Base-by-base conservation (phyloP, 2,329 filamentous ascomycete species). In the Calcarisporium arbuscula region DNA sequence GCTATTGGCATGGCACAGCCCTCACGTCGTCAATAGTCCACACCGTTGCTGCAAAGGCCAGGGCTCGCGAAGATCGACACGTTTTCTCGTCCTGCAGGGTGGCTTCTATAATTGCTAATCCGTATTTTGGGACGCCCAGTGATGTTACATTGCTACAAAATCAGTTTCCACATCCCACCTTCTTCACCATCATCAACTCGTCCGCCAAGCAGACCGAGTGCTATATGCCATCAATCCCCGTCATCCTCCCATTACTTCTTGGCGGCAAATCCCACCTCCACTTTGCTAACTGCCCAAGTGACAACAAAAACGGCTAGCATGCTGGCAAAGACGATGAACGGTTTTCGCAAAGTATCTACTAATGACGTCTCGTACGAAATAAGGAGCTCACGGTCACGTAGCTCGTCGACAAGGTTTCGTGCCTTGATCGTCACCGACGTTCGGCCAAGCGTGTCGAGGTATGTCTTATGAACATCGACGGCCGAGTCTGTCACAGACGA, bases 361-460 rank as follows among this genome's bases (percentile, higher is more conserved):
- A 82, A 70, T 2, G 89, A 77, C 54, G 92, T 86, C 44, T 95
- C 85, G 60, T 98, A 98, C 3, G 84, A 82, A 34, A 96, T 83
- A 48, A 95, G 68, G 16, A 96, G 61, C 45, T 92, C 80, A 20
- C 85, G 80, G 52, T 89, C 87, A 35, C 89, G 76, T 52, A 89
- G 77, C 47, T 96, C 92, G 49, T 98, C 92, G 2, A 94, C 85
- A 34, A 96, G 67, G 58, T 95, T 96, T 48, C 80, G 72, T 7
- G 87, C 85, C 42, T 82, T 84, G 51, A 98, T 71, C 32, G 74
- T 81, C 41, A 98, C 70, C 1, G 81, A 75, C 1, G 90, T 94
- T 44, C 92, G 85, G 41, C 92, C 92, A 20, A 90, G 52, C 0
- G 92, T 96, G 61, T 98, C 92, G 65, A 98, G 83, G 63, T 88